These are phyloP conservation scores for Phaeophleospora eucalypticola DNA, from an alignment of 2,329 filamentous ascomycete genomes.

Conservation along the genomic window DNA sequence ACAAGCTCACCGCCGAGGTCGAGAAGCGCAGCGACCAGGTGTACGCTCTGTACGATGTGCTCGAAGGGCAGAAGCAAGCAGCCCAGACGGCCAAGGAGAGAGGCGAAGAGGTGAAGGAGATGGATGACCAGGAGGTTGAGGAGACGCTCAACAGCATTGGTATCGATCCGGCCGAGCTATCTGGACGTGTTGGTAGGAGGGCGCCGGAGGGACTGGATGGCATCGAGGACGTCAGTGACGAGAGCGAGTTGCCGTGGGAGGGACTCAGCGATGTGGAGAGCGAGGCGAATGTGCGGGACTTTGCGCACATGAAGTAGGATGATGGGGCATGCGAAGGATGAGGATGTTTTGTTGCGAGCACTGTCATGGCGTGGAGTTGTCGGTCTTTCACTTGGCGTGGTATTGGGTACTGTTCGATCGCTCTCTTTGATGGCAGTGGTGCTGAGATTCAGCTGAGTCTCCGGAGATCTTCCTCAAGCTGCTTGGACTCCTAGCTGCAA, in stretches of 20 bases:
- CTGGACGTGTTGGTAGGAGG: slow-evolving; percentile 21
- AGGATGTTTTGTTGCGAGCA: neutral
- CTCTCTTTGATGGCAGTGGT: too few relatives aligned
- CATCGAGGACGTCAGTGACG: slow-evolving; percentile 24
- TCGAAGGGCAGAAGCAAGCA: slow-evolving; percentile 72
- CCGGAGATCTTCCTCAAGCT: too few relatives aligned
- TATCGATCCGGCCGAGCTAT: slow-evolving; percentile 35
- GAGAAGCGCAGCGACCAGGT: slow-evolving; percentile 75
- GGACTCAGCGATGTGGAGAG: slow-evolving; percentile 30
- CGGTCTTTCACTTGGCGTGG: neutral
- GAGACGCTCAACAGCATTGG: slow-evolving; percentile 42
- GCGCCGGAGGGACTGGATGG: slow-evolving; percentile 19
- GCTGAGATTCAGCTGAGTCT: too few relatives aligned
- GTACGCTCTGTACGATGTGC: slow-evolving; percentile 76
- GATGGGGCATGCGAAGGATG: neutral
- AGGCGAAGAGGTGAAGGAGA: slow-evolving; percentile 44
- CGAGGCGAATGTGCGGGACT: slow-evolving; percentile 4
- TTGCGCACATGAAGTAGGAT: too few relatives aligned
- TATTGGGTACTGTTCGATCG: neutral
- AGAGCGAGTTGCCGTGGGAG: slow-evolving; percentile 31
- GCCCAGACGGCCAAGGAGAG: slow-evolving; percentile 60
- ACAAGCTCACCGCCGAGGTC: slow-evolving; percentile 58
- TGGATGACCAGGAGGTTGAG: slow-evolving; percentile 39
- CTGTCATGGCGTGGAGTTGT: slow-evolving; percentile 2
- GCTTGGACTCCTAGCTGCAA: slow-evolving; percentile 9